These are phyloP conservation scores for Blastosporella zonata DNA, from an alignment of 1,284 basidiomycete species.

Conservation along the genomic window DNA sequence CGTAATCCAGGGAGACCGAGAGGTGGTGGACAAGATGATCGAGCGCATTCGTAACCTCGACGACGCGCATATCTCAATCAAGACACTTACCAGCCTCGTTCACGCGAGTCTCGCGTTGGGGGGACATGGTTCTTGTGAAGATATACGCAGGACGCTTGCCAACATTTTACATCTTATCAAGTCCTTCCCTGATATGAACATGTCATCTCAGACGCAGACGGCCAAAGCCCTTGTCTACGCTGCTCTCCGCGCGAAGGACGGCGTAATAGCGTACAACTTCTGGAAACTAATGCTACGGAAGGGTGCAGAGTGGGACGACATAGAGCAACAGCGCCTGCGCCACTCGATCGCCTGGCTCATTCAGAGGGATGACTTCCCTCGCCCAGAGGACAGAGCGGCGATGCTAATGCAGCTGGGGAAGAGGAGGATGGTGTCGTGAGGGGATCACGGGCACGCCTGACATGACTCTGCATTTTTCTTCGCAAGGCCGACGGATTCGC, in stretches of 20 bases:
- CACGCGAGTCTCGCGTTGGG: conserved; percentile 36
- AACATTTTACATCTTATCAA: conserved; percentile 43
- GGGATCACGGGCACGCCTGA: neutral
- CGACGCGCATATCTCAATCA: conserved; percentile 36
- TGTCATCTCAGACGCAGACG: conserved; percentile 38
- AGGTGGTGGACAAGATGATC: conserved; percentile 44
- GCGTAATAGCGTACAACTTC: conserved; percentile 54
- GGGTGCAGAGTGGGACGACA: conserved; percentile 49
- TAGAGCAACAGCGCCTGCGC: conserved; percentile 41
- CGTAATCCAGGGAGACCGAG: conserved; percentile 39
- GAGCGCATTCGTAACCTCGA: conserved; percentile 34
- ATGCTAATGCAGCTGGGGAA: conserved; percentile 35
- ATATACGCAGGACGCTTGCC: conserved; percentile 34
- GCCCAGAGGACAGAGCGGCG: conserved; percentile 26
- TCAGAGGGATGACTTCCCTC: conserved; percentile 25
- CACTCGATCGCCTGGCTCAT: conserved; percentile 35
- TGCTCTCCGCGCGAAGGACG: conserved; percentile 46
- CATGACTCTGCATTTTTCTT: conserved; percentile 2
- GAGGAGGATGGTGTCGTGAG: neutral
- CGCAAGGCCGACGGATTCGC: conserved; percentile 1
- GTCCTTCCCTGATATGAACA: conserved; percentile 32
- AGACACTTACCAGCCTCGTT: conserved; percentile 49
- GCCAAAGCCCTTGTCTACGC: conserved; percentile 51
- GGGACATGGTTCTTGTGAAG: conserved; percentile 25
- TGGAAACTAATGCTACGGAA: conserved; percentile 50